A percentile compares a stretch with the other conserved stretches of the same genome.
Conservation (phyloP, 352 stramenopile genomes). For the Pythium insidiosum region DNA sequence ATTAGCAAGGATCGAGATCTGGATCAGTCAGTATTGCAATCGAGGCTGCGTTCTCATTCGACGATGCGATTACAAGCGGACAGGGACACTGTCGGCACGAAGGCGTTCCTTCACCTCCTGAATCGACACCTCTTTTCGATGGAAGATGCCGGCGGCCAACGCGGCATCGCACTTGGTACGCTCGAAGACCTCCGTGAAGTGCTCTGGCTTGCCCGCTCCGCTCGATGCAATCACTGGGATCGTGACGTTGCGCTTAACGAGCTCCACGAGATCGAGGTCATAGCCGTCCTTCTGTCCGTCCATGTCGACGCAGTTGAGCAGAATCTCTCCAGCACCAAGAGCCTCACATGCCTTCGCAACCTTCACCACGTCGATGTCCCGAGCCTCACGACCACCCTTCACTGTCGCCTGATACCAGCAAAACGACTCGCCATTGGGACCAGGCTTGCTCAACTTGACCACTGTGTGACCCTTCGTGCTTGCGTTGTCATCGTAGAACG, state of each 20-base stretch:
- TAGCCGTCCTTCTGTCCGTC: slow-evolving; percentile 95
- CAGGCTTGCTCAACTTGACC: slow-evolving; percentile 67
- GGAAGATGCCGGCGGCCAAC: slow-evolving; percentile 98
- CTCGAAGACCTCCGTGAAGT: slow-evolving; percentile 96
- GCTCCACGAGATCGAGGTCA: slow-evolving; percentile 45
- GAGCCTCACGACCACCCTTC: slow-evolving; percentile 91
- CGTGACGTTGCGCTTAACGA: slow-evolving; percentile 83
- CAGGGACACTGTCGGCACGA: slow-evolving; percentile 51
- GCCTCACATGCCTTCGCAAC: slow-evolving; percentile 85
- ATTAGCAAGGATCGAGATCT: too few species aligned
- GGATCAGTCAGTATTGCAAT: slow-evolving; percentile 8
- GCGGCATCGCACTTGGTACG: slow-evolving; percentile 90
- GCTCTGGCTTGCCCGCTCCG: slow-evolving; percentile 88
- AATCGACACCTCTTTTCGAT: slow-evolving; percentile 96
- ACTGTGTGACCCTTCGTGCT: slow-evolving; percentile 48
- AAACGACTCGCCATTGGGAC: slow-evolving; percentile 90
- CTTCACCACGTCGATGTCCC: slow-evolving; percentile 82
- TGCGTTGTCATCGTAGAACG: slow-evolving; percentile 59
- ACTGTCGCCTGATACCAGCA: slow-evolving; percentile 99
- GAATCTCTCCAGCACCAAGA: slow-evolving; percentile 95
- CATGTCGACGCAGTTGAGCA: slow-evolving; percentile 99
- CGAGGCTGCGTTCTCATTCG: slow-evolving; percentile 3
- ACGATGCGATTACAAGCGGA: slow-evolving; percentile 65
- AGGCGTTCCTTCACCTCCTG: slow-evolving; percentile 91
- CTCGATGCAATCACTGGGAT: slow-evolving; percentile 98